A percentile compares a stretch with the other conserved stretches of the same genome.
Conservation (phyloP, 805 yeast genomes). For the Pichia deserticola region DNA sequence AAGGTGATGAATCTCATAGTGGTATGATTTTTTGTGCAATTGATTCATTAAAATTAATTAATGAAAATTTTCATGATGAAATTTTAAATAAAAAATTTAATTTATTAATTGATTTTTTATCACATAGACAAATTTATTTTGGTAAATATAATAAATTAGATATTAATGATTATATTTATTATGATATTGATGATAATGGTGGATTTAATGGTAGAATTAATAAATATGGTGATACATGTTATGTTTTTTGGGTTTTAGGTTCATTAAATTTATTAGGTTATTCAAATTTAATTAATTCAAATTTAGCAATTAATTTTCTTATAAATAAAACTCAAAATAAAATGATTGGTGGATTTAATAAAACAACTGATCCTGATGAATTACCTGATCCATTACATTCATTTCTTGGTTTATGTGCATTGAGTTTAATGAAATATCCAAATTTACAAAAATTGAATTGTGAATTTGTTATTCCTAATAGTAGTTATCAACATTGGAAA, state of each 20-base stretch:
- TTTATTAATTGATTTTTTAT: slow-evolving; percentile 49
- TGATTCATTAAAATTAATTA: slow-evolving; percentile 45
- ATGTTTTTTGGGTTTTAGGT: slow-evolving; percentile 75
- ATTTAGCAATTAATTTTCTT: slow-evolving; percentile 36
- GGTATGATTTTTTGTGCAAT: slow-evolving; percentile 85
- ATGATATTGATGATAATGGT: slow-evolving; percentile 51
- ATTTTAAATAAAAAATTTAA: slow-evolving; percentile 4
- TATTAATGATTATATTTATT: slow-evolving; percentile 21
- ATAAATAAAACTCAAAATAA: slow-evolving; percentile 50
- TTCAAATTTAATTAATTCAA: slow-evolving; percentile 28
- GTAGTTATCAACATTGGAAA: slow-evolving; percentile 16
- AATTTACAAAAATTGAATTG: slow-evolving; percentile 13
- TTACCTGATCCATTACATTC: slow-evolving; percentile 66
- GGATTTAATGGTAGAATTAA: slow-evolving; percentile 86
- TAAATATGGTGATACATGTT: slow-evolving; percentile 81
- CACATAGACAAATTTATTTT: slow-evolving; percentile 52
- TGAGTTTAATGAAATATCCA: slow-evolving; percentile 30
- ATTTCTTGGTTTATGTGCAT: slow-evolving; percentile 50
- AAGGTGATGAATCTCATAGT: slow-evolving; percentile 61
- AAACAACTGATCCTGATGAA: slow-evolving; percentile 46
- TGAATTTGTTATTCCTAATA: slow-evolving; percentile 19
- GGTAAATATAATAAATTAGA: slow-evolving; percentile 25
- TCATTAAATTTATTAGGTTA: slow-evolving; percentile 39
- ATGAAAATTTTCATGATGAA: slow-evolving; percentile 14
- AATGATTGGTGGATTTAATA: slow-evolving; percentile 71